These are phyloP conservation scores for Lycium barbarum DNA, from an alignment of 257 asterid species.

Conservation along the genomic window DNA sequence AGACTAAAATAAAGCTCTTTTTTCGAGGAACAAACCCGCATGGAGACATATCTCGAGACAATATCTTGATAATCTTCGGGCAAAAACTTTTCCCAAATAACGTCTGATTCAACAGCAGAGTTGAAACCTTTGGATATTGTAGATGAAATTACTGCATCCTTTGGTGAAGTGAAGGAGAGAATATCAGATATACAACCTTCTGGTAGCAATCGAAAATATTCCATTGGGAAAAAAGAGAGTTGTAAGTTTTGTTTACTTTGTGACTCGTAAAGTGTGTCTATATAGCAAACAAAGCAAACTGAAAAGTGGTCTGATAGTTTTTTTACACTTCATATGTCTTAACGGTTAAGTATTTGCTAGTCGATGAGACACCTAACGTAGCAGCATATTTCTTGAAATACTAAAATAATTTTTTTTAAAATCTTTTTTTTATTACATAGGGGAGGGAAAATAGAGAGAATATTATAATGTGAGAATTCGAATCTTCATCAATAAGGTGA, in stretches of 20 bases:
- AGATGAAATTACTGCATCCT: constrained; percentile 50
- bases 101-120: constrained; percentile 43
- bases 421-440: too few relatives aligned
- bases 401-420: too few relatives aligned
- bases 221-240: background rate
- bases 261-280: background rate
- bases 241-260: background rate
- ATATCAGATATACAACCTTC: constrained; percentile 59
- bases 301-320: background rate
- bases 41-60: constrained; percentile 37
- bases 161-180: constrained; percentile 51
- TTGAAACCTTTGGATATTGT: constrained; percentile 43
- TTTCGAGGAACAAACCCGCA: constrained; percentile 33
- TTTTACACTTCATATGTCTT: background rate
- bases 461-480: too few relatives aligned
- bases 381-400: too few relatives aligned
- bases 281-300: background rate
- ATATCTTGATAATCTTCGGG: constrained; percentile 42
- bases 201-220: constrained; percentile 33
- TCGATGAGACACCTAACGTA: background rate
- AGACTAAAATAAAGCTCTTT: constrained; percentile 47
- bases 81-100: constrained; percentile 40
- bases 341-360: background rate
- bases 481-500: too few relatives aligned
- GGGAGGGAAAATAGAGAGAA: too few relatives aligned